Evolutionary conservation across 306 rosid species (phyloP).

Genomic region (Acacia acuminata): DNA sequence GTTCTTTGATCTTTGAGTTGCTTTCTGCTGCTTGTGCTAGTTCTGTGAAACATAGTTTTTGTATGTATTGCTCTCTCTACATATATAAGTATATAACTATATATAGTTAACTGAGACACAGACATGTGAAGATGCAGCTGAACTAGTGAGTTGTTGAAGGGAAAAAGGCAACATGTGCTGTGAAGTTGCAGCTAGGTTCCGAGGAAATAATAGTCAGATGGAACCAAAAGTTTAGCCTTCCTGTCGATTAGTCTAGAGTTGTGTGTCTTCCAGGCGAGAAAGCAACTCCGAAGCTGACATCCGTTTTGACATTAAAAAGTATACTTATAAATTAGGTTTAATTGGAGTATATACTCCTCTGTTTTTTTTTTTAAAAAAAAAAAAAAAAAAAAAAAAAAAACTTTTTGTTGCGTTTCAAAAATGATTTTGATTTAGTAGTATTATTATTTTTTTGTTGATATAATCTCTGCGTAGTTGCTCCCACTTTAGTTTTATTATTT

Average conservation of each 20-base stretch:
- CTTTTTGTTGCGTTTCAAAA: too few species aligned
- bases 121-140: neutral
- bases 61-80: neutral
- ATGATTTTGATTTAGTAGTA: too few species aligned
- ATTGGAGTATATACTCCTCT: too few species aligned
- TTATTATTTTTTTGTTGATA: too few species aligned
- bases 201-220: neutral
- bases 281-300: neutral
- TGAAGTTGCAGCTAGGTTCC: neutral
- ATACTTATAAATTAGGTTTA: too few species aligned
- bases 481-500: too few species aligned
- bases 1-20: neutral
- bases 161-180: neutral
- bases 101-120: neutral
- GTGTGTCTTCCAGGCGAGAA: neutral
- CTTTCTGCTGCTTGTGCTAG: neutral
- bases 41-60: neutral
- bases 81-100: neutral
- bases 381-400: too few species aligned
- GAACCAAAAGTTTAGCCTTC: neutral
- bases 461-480: too few species aligned
- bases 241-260: neutral
- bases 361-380: too few species aligned
- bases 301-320: neutral
- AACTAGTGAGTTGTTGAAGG: neutral